Evolutionary conservation across 2,329 filamentous ascomycete species (phyloP), one percentile per base, ranked within the genome.

Genomic region (Aphanocladium album): DNA sequence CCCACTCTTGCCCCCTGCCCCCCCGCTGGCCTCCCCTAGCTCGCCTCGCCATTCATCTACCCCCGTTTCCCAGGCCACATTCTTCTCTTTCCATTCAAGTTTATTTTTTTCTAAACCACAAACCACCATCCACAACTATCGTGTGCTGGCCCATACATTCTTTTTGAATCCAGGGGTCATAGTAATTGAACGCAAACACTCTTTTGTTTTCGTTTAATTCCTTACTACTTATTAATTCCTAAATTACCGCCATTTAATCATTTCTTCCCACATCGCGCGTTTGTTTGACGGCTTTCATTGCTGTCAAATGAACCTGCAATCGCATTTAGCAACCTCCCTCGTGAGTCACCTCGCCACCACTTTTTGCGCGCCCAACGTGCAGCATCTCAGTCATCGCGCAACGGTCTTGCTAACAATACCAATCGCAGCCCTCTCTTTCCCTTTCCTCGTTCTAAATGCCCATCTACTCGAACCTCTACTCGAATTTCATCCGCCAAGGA

Each of bases 241-340:
- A 60, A 46, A 57, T 63, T 63, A 62, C 63, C 46, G 49, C 50
- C 27, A 41, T 64, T 64, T 64, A 65, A 67, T 66, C 46, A 16
- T 46, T 54, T 58, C 53, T 30, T 47, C 55, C 66, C 69, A 69
- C 66, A 70, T 76, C 76, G 91, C 91, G 91, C 91, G 91, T 88
- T 96, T 91, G 82, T 89, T 96, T 95, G 91, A 83, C 90, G 90
- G 87, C 88, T 79, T 73, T 43, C 64, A 68, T 67, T 74, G 89
- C 91, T 93, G 91, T 96, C 91, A 93, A 91, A 96, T 96, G 93
- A 96, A 95, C 91, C 91, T 97, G 93, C 91, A 93, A 80, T 80
- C 78, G 78, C 60, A 41, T 57, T 25, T 49, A 56, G 46, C 55
- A 21, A 54, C 33, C 50, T 41, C 54, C 54, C 60, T 50, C 33